phyloP scores from a whole-genome alignment of 768 basidiomycete species.

The Pleurotus ostreatus region DNA sequence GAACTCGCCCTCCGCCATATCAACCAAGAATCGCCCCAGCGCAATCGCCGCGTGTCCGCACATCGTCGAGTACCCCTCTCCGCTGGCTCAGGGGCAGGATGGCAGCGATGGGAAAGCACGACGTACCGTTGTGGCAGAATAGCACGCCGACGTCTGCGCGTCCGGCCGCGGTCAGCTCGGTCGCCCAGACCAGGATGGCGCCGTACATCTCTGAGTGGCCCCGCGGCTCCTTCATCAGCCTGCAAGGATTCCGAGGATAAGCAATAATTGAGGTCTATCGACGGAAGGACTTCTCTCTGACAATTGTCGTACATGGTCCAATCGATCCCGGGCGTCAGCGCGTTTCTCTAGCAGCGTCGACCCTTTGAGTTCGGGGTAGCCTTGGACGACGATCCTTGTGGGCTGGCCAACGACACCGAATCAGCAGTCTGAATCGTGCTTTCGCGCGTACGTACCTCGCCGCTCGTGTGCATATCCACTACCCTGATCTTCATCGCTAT shows the following conservation, averaged over 20 bases:
- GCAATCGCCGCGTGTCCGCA: slow-evolving; percentile 39
- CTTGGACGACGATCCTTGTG: slow-evolving; percentile 31
- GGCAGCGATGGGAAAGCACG: no score
- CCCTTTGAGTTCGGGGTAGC: slow-evolving; percentile 28
- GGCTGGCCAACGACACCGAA: slow-evolving; percentile 20
- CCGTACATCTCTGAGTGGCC: slow-evolving; percentile 39
- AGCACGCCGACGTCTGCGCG: slow-evolving; percentile 37
- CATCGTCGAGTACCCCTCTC: slow-evolving; percentile 40
- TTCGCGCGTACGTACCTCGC: slow-evolving; percentile 22
- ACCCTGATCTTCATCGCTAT: slow-evolving; percentile 20
- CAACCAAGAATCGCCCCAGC: slow-evolving; percentile 34
- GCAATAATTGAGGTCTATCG: no score
- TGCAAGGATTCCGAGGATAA: slow-evolving; percentile 1
- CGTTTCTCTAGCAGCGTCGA: slow-evolving; percentile 30
- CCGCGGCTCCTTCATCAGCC: slow-evolving; percentile 34
- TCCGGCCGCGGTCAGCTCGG: slow-evolving; percentile 26
- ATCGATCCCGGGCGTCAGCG: slow-evolving; percentile 24
- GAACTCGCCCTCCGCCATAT: slow-evolving; percentile 27
- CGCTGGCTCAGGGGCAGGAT: no score
- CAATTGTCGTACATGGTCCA: no score
- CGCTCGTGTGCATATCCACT: slow-evolving; percentile 35
- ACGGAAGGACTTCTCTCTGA: no score
- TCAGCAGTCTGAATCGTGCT: neutral
- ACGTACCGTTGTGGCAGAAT: slow-evolving; percentile 37
- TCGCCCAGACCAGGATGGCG: slow-evolving; percentile 30